These are phyloP conservation scores for Atalantia buxifolia DNA, from an alignment of 345 rosid genomes.

Conservation along the genomic window DNA sequence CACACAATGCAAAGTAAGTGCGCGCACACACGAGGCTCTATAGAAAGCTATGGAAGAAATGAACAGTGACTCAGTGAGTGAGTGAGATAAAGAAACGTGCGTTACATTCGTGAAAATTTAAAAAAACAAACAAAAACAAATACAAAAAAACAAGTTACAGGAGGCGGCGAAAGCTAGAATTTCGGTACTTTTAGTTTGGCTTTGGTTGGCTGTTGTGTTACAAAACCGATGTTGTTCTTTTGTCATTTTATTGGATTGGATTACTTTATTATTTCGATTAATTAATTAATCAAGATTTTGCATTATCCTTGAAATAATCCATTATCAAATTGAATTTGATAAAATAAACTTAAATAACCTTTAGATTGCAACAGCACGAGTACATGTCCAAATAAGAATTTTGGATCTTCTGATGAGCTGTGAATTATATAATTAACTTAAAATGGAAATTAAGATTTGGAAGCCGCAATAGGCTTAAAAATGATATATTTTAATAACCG, in stretches of 20 bases:
- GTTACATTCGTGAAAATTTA: constrained; percentile 6
- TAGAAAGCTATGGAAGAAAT: background rate
- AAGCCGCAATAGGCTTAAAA: too few species aligned
- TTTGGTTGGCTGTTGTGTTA: background rate
- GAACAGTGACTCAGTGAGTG: background rate
- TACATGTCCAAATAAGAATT: background rate
- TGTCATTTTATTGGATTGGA: background rate
- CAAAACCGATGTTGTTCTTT: constrained; percentile 4
- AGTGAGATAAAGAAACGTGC: background rate
- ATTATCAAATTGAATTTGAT: background rate
- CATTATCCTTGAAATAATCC: background rate
- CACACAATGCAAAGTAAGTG: background rate
- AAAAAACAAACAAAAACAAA: background rate
- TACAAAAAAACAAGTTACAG: background rate
- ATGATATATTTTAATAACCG: too few species aligned
- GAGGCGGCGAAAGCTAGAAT: constrained; percentile 10
- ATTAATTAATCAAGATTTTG: background rate
- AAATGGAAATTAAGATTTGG: too few species aligned
- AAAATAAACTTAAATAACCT: background rate
- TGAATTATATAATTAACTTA: background rate
- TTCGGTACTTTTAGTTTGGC: constrained; percentile 5
- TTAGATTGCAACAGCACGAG: background rate
- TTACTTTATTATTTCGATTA: too few species aligned
- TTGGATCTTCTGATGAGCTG: background rate
- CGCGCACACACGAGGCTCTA: background rate